These are phyloP conservation scores for Cyclostephanos tholiformis DNA, from an alignment of 108 stramenopile genomes.

Conservation along the genomic window DNA sequence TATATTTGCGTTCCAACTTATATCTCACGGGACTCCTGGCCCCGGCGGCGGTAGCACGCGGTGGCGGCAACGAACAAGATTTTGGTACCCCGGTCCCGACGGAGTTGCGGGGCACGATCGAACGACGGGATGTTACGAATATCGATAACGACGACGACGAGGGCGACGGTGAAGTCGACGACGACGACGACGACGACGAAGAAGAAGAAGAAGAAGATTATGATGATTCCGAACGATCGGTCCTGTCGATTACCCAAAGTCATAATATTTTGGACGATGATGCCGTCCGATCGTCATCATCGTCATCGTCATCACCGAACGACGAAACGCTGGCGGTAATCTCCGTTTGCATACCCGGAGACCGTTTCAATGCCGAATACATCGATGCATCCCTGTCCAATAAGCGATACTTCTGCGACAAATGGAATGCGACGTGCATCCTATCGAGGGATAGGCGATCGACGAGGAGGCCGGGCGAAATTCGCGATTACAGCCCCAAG, in stretches of 20 bases:
- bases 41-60: not conserved
- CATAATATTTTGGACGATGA: not conserved
- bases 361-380: conserved; percentile 22
- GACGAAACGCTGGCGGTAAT: conserved; percentile 11
- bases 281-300: no score
- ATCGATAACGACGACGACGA: not conserved
- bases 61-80: not conserved
- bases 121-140: not conserved
- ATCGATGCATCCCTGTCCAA: conserved; percentile 18
- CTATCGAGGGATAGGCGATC: conserved; percentile 13
- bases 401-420: conserved; percentile 21
- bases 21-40: not conserved
- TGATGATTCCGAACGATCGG: not conserved
- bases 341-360: conserved; percentile 30
- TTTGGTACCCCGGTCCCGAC: no score
- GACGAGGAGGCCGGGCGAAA: not conserved
- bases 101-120: no score
- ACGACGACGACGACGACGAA: conserved; percentile 1
- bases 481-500: conserved; percentile 11
- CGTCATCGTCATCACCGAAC: no score
- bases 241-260: no score
- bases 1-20: not conserved
- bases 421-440: conserved; percentile 16
- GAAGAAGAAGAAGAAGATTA: not conserved
- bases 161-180: not conserved